phyloP scores from a whole-genome alignment of 1,139 yeast genomes.

The Pichia sorboxylosa region DNA sequence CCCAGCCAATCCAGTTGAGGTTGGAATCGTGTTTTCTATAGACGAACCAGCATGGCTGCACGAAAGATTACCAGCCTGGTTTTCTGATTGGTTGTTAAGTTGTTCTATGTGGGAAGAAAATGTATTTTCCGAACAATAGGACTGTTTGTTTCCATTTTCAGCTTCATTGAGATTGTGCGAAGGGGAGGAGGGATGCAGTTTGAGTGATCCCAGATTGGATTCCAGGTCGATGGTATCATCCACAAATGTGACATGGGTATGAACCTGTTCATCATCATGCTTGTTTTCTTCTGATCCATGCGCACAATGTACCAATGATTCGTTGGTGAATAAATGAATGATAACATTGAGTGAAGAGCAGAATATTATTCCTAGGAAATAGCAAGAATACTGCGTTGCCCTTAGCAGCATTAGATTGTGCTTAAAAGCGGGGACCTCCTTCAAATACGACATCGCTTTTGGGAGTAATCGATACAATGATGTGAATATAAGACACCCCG shows the following conservation, averaged over 20 bases:
- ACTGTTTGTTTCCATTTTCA: no score
- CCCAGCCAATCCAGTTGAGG: neutral
- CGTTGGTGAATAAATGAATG: constrained; percentile 66
- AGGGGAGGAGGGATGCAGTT: no score
- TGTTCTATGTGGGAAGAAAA: no score
- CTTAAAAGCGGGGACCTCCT: constrained; percentile 20
- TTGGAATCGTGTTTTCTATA: no score
- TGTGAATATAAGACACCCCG: constrained; percentile 72
- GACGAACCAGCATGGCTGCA: no score
- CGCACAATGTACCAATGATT: constrained; percentile 77
- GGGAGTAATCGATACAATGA: constrained; percentile 68
- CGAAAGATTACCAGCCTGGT: no score
- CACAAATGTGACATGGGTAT: no score
- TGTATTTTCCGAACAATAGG: no score
- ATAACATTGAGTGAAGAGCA: constrained; percentile 51
- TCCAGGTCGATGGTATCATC: no score
- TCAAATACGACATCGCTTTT: constrained; percentile 36
- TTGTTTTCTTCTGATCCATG: constrained; percentile 39
- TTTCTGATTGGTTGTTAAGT: no score
- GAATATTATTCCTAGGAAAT: constrained; percentile 45
- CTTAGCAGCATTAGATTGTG: constrained; percentile 19
- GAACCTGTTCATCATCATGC: constrained; percentile 10
- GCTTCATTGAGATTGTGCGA: no score
- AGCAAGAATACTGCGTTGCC: constrained; percentile 31
- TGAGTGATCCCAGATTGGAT: no score